Evolutionary conservation across 129 eudicot genomes (phyloP).

Genomic region (Chrysanthemum makinoi): DNA sequence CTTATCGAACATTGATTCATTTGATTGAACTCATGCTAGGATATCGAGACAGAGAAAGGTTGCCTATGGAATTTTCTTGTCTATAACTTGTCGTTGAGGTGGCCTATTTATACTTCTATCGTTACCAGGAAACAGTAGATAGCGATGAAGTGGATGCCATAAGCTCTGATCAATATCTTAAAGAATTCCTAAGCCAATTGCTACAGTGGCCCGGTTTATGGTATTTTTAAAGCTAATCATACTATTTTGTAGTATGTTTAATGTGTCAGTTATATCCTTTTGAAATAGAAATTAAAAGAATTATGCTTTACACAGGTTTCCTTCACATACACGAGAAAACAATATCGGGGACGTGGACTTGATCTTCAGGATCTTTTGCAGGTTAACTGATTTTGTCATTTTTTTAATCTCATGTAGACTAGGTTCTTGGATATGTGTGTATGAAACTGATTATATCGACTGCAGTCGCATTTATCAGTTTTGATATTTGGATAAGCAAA

Average conservation of each 20-base stretch:
- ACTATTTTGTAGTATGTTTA: constrained; percentile 9
- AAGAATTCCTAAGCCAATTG: constrained; percentile 52
- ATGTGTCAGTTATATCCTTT: neutral
- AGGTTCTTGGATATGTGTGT: too few species aligned
- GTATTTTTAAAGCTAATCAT: constrained; percentile 54
- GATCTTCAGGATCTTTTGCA: constrained; percentile 80
- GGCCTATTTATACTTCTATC: constrained; percentile 14
- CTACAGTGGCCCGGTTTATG: constrained; percentile 64
- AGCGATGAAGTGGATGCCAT: constrained; percentile 32
- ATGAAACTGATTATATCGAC: too few species aligned
- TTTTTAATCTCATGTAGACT: too few species aligned
- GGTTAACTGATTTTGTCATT: constrained; percentile 39
- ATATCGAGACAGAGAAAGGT: constrained; percentile 21
- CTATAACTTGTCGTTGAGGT: constrained; percentile 23
- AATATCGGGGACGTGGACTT: constrained; percentile 82
- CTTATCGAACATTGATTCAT: constrained; percentile 24
- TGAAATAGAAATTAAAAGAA: neutral
- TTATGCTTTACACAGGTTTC: constrained; percentile 47
- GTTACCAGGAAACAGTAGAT: constrained; percentile 38
- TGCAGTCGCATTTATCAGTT: too few species aligned
- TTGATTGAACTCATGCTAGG: constrained; percentile 28
- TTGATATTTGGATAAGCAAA: too few species aligned
- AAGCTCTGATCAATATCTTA: constrained; percentile 43
- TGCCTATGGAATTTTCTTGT: constrained; percentile 17
- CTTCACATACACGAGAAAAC: constrained; percentile 37